phyloP scores from a whole-genome alignment of 495 filamentous ascomycete genomes.

The Penicilliopsis zonata region DNA sequence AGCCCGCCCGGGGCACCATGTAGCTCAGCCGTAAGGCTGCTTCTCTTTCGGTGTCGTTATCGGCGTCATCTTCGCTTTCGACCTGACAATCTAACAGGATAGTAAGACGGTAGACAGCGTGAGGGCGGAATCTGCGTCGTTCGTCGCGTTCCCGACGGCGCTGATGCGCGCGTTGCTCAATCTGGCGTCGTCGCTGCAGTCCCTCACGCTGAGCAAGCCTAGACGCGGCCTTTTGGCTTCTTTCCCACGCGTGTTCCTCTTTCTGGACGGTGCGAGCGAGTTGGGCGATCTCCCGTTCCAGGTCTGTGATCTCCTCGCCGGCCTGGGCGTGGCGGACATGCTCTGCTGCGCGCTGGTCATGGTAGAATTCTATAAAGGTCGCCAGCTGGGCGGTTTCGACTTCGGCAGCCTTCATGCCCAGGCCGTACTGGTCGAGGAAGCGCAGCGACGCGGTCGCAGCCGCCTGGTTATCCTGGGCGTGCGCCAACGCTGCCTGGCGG shows the following conservation, averaged over 20 bases:
- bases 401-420: conserved; percentile 2
- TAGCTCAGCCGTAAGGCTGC: conserved; percentile 49
- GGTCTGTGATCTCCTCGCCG: conserved; percentile 2
- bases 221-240: conserved; percentile 3
- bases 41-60: too few species aligned
- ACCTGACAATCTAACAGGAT: too few species aligned
- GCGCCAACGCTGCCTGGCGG: conserved; percentile 5
- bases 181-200: conserved; percentile 21
- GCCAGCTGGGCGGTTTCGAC: conserved; percentile 7
- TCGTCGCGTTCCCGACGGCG: conserved; percentile 39
- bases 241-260: too few species aligned
- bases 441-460: conserved; percentile 5
- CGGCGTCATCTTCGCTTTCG: too few species aligned
- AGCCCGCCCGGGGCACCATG: conserved; percentile 47
- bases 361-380: conserved; percentile 12
- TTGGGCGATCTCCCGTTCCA: too few species aligned
- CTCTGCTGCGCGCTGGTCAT: conserved; percentile 2
- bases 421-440: conserved; percentile 12
- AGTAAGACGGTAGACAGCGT: conserved; percentile 42
- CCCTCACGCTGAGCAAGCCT: conserved; percentile 14
- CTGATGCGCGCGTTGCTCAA: conserved; percentile 32
- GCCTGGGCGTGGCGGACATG: conserved; percentile 4
- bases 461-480: conserved; percentile 8
- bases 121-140: conserved; percentile 43
- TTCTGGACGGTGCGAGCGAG: too few species aligned